Conservation (phyloP, 2,329 filamentous ascomycete genomes). For the Trichoderma brevicompactum region DNA sequence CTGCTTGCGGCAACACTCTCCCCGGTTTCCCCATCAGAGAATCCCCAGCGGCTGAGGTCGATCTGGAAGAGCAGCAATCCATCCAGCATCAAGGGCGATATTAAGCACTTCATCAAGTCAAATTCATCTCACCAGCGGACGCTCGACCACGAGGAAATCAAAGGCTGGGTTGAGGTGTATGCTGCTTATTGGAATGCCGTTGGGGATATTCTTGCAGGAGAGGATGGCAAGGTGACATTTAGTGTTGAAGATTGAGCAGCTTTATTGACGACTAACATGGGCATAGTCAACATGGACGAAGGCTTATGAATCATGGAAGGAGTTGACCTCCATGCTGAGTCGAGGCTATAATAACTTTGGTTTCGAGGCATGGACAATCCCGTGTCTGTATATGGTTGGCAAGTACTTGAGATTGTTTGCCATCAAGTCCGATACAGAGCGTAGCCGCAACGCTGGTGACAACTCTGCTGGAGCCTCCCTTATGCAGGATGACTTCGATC, state of each 20-base stretch:
- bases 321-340: conserved; percentile 75
- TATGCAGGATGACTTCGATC: conserved; percentile 82
- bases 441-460: conserved; percentile 45
- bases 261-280: conserved; percentile 30
- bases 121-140: conserved; percentile 56
- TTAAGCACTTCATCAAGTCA: conserved; percentile 73
- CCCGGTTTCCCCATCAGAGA: conserved; percentile 65
- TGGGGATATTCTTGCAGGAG: conserved; percentile 68
- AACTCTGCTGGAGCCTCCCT: conserved; percentile 47
- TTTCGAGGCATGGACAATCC: conserved; percentile 90
- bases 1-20: conserved; percentile 74
- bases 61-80: conserved; percentile 74
- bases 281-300: conserved; percentile 70
- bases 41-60: conserved; percentile 68
- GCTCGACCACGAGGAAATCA: conserved; percentile 68
- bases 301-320: conserved; percentile 88
- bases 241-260: neutral
- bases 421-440: conserved; percentile 83
- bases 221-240: conserved; percentile 43
- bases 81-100: conserved; percentile 67
- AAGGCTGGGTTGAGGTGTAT: conserved; percentile 88
- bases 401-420: conserved; percentile 88
- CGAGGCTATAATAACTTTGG: conserved; percentile 77
- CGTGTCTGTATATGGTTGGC: conserved; percentile 83
- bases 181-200: conserved; percentile 81